phyloP scores from a whole-genome alignment of 148 eudicot genomes.

The Rhododendron griersonianum region DNA sequence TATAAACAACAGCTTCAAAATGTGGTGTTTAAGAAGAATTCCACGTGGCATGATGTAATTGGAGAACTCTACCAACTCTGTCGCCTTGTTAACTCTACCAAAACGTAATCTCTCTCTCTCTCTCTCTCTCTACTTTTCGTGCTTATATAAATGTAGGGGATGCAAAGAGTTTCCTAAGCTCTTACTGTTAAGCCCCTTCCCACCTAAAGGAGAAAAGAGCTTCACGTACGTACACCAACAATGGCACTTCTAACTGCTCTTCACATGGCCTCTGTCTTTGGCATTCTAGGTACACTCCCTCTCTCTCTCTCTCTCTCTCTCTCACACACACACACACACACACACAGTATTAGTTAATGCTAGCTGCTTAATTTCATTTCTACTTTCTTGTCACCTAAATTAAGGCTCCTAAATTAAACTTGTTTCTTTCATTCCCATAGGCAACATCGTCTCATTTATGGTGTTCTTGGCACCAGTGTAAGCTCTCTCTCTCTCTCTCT shows the following conservation, averaged over 20 bases:
- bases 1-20: background rate
- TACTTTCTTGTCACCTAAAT: background rate
- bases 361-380: background rate
- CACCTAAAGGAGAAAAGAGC: constrained; percentile 4
- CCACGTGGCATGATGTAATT: background rate
- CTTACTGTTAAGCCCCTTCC: background rate
- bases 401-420: background rate
- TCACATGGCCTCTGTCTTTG: constrained; percentile 42
- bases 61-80: background rate
- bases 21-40: background rate
- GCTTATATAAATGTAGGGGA: constrained; percentile 6
- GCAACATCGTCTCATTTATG: constrained; percentile 60
- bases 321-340: background rate
- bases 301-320: background rate
- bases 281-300: constrained; percentile 44
- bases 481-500: constrained; percentile 10
- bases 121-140: background rate
- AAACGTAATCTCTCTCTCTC: background rate
- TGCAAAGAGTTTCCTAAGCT: background rate
- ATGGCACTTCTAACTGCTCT: constrained; percentile 34
- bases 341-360: background rate
- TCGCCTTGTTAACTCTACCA: background rate
- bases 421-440: constrained; percentile 14
- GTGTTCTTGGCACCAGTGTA: constrained; percentile 78
- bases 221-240: constrained; percentile 1